Evolutionary conservation across 192 early-diverging fungal species (phyloP), one percentile per base, ranked within the genome.

Genomic region (Backusella circina): DNA sequence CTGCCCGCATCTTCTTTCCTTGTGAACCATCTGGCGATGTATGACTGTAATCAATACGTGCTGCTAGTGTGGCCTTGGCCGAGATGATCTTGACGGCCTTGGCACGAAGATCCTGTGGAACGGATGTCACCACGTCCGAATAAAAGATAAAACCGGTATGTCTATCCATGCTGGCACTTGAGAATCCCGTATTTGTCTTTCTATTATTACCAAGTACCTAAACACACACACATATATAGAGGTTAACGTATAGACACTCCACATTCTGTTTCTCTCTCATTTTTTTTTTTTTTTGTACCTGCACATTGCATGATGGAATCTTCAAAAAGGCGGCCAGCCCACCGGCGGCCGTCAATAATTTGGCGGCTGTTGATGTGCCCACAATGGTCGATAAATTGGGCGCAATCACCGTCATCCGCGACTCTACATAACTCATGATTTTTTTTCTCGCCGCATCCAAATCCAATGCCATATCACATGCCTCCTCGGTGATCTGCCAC

Each of bases 311-410:
- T 2, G 95, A 88, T 0, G 98, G 95, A 50, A 99, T 94, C 79
- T 95, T 95, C 71, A 90, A 90, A 37, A 99, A 82, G 3, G 86
- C 89, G 1, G 90, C 92, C 35, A 99, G 73, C 0, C 98, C 97
- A 47, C 98, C 98, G 7, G 95, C 94, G 12, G 93, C 91, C 23
- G 93, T 93, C 71, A 98, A 91, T 28, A 99, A 75, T 80, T 96
- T 94, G 1, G 98, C 98, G 0, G 98, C 96, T 0, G 91, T 90
- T 5, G 91, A 86, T 32, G 90, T 91, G 30, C 95, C 96, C 5
- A 99, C 86, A 13, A 99, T 88, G 1, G 89, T 87, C 0, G 96
- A 95, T 1, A 98, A 78, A 70, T 99, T 99, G 9, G 98, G 98
- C 6, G 98, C 97, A 77, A 99, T 94, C 36, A 97, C 86, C 1